Base-by-base conservation (phyloP, 345 rosid genomes). In the Populus tremula region DNA sequence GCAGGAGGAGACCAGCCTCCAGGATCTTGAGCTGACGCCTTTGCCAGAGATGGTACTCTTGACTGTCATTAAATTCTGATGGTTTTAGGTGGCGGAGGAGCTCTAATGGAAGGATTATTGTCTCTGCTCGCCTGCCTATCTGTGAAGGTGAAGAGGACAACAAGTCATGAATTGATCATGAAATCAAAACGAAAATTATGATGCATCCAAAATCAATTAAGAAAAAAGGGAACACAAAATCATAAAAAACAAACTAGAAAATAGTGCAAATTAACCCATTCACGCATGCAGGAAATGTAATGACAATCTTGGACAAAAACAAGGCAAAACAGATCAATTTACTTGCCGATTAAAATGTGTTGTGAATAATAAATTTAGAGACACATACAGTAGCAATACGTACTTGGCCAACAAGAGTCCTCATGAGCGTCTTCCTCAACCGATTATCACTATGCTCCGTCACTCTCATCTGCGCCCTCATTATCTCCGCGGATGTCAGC, bases 361-460 rank as follows among this genome's bases (percentile, higher is more conserved):
- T 7, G 29, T 64, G 18, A 29, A 56, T 56, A 25, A 64, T 64
- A 20, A 64, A 64, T 31, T 17, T 17, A 3, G 27, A 12, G 27
- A 50, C 31, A 66, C 47, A 61, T 59, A 39, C 36, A 76, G 21
- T 2, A 1, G 65, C 41, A 38, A 8, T 73, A 82, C 95, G 72
- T 87, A 92, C 98, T 85, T 93, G 99, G 72, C 99, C 99, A 78
- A 91, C 96, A 64, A 91, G 96, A 67, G 92, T 89, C 73, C 96
- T 85, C 93, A 92, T 85, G 54, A 96, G 92, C 62, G 98, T 93
- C 76, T 92, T 93, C 71, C 96, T 83, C 65, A 96, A 88, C 86
- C 98, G 78, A 72, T 85, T 90, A 74, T 96, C 99, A 67, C 93
- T 90, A 47, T 89, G 94, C 85, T 96, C 99, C 31, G 94, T 90